Conservation (phyloP, 306 rosid genomes). For the Erythrophleum fordii region DNA sequence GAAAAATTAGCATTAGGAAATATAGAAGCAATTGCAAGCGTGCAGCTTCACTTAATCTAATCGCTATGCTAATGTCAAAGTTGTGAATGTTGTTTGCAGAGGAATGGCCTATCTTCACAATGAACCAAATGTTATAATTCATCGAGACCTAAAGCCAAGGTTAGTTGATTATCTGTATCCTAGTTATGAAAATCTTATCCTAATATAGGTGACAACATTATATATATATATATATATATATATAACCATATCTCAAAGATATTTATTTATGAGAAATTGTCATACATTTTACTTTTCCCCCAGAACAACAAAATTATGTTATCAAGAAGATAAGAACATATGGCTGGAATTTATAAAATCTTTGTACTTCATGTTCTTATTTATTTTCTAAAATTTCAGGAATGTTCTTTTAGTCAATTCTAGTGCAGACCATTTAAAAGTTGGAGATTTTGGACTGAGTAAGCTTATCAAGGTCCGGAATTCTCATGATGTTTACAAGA, state of each 20-base stretch:
- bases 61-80: slow-evolving; percentile 40
- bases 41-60: slow-evolving; percentile 26
- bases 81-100: slow-evolving; percentile 54
- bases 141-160: slow-evolving; percentile 96
- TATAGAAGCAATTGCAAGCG: slow-evolving; percentile 20
- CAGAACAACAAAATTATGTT: background rate
- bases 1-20: slow-evolving; percentile 20
- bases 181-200: slow-evolving; percentile 6
- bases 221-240: background rate
- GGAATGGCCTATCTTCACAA: slow-evolving; percentile 98
- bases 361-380: slow-evolving; percentile 24
- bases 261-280: slow-evolving; percentile 23
- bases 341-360: slow-evolving; percentile 22
- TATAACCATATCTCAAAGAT: background rate
- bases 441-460: slow-evolving; percentile 97
- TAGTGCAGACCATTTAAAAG: slow-evolving; percentile 95
- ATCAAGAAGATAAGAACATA: slow-evolving; percentile 10
- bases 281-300: slow-evolving; percentile 19
- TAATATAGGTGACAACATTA: background rate
- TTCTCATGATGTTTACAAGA: slow-evolving; percentile 95
- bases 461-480: slow-evolving; percentile 91
- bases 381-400: slow-evolving; percentile 55
- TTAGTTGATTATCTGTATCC: slow-evolving; percentile 39
- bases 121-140: slow-evolving; percentile 90
- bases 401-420: slow-evolving; percentile 96